A percentile compares a stretch with the other conserved stretches of the same genome.
These are phyloP conservation scores for Tetrahymena thermophila DNA, from an alignment of 73 alveolate genomes.

Conservation along the genomic window DNA sequence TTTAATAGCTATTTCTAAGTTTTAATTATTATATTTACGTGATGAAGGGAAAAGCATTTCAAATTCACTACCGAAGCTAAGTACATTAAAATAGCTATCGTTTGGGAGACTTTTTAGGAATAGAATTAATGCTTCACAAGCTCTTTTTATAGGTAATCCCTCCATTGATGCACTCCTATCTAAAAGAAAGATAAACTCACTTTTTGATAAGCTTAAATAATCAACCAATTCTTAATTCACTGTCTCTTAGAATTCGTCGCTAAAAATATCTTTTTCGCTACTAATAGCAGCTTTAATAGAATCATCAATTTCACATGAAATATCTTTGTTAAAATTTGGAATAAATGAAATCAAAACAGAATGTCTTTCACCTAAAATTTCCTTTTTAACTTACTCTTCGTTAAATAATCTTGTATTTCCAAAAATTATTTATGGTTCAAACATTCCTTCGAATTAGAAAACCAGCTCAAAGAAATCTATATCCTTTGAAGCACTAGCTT, in stretches of 20 bases:
- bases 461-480: background rate
- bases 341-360: slow-evolving; percentile 21
- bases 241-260: background rate
- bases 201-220: background rate
- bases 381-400: slow-evolving; percentile 1
- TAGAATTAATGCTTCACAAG: slow-evolving; percentile 48
- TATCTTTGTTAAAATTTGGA: slow-evolving; percentile 15
- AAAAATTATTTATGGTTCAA: background rate
- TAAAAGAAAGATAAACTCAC: slow-evolving; percentile 56
- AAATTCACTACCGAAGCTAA: slow-evolving; percentile 64
- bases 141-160: slow-evolving; percentile 53
- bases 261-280: background rate
- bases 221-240: background rate
- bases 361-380: background rate
- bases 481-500: background rate
- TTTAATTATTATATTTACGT: slow-evolving; percentile 27
- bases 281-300: background rate
- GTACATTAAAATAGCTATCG: slow-evolving; percentile 55
- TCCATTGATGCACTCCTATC: slow-evolving; percentile 84
- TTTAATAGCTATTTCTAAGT: slow-evolving; percentile 42
- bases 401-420: background rate
- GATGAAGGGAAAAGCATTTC: slow-evolving; percentile 41
- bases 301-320: slow-evolving; percentile 1
- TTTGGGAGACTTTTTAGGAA: slow-evolving; percentile 66
- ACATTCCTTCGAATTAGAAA: background rate